These are phyloP conservation scores for Trifolium pratense DNA, from an alignment of 306 rosid genomes.

Conservation along the genomic window DNA sequence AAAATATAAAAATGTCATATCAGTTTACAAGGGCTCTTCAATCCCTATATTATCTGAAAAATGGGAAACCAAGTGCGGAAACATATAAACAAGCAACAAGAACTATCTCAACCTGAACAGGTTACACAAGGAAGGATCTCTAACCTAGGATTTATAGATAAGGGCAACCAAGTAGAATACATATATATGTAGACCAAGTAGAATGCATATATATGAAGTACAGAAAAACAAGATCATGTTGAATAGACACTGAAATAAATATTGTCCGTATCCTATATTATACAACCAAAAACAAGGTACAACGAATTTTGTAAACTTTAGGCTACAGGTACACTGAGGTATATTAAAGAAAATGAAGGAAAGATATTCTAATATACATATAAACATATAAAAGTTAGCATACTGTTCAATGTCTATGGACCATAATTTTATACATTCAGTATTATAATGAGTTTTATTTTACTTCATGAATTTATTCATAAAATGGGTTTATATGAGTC, in stretches of 20 bases:
- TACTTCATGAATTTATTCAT: not conserved
- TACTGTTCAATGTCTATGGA: not conserved
- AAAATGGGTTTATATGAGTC: constrained; percentile 12
- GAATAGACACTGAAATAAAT: not conserved
- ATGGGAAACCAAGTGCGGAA: constrained; percentile 12
- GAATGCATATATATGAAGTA: not conserved
- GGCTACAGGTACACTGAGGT: not conserved
- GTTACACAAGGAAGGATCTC: constrained; percentile 8
- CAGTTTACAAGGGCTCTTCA: not conserved
- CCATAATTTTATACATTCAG: not conserved
- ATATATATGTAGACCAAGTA: not conserved
- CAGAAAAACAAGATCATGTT: not conserved
- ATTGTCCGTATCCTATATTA: not conserved
- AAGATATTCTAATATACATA: not conserved
- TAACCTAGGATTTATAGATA: constrained; percentile 15
- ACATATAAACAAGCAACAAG: constrained; percentile 6
- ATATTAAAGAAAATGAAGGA: not conserved
- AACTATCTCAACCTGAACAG: not conserved
- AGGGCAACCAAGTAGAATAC: not conserved
- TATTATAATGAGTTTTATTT: not conserved
- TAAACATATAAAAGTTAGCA: constrained; percentile 8
- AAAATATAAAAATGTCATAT: constrained; percentile 12
- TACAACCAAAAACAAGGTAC: constrained; percentile 17
- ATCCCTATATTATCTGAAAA: constrained; percentile 22
- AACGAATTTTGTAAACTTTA: not conserved